Base-by-base conservation (phyloP, 163 green algal species). In the Coccomyxa subellipsoidea region DNA sequence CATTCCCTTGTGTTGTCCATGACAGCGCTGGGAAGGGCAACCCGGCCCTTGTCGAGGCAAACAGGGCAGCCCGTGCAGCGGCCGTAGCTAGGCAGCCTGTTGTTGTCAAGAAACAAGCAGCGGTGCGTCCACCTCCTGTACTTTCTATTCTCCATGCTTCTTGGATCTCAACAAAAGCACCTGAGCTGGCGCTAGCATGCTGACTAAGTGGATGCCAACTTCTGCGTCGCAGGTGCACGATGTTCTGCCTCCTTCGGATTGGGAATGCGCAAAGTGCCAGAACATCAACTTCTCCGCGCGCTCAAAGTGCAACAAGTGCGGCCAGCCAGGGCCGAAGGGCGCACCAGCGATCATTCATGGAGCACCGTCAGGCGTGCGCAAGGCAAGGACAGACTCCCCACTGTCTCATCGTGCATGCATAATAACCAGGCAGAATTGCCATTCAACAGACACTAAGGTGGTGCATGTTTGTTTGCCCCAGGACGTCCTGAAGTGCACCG, bases 241-340 rank as follows among this genome's bases (percentile, higher is more conserved):
- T 8, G 47, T 59, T 18, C 47, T 27, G 66, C 78, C 38, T 25
- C 69, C 80, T 34, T 4, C 54, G 34, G 78, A 39, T 34, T 87
- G 83, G 83, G 32, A 71, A 9, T 87, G 83, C 80, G 7, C 25
- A 27, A 23, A 80, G 3, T 87, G 83, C 80, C 59, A 54, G 4
- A 73, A 82, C 76, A 39, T 80, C 38, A 87, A 87, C 80, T 47
- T 29, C 10, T 47, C 38, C 7, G 29, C 0, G 31, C 69, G 38
- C 21, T 15, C 59, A 4, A 69, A 80, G 38, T 87, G 83, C 76
- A 77, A 25, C 34, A 75, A 54, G n/a, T 87, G 83, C 76, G 38
- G 47, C 29, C 66, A 35, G 29, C 66, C 66, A 18, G 66, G 29
- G 2, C 40, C 54, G 37, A 69, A 85, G 69, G 32, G n/a, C 66